Evolutionary conservation across 176 grass and related monocot species (phyloP).

Genomic region (Themeda triandra): DNA sequence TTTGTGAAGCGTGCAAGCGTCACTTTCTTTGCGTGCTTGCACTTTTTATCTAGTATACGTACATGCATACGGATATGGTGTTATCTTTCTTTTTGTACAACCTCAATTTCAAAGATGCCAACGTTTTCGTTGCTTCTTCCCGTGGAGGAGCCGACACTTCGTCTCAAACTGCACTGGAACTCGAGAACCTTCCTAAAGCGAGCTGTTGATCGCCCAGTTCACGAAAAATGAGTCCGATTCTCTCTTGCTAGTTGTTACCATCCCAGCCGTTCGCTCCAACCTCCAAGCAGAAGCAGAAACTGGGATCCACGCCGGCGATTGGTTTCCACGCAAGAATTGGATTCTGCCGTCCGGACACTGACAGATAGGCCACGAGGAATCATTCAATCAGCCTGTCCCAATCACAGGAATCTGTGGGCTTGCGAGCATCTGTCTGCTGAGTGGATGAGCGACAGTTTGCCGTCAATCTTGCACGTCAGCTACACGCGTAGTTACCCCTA

Average conservation of each 20-base stretch:
- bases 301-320: conserved; percentile 5
- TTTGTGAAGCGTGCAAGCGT: background rate
- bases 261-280: background rate
- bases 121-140: background rate
- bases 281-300: too few species aligned
- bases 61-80: too few species aligned
- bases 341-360: conserved; percentile 15
- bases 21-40: background rate
- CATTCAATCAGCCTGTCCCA: conserved; percentile 21
- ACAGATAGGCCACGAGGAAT: conserved; percentile 25
- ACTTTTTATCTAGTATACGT: background rate
- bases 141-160: background rate
- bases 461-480: background rate
- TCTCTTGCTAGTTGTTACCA: background rate
- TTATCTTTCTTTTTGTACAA: background rate
- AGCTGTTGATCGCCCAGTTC: background rate
- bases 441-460: background rate
- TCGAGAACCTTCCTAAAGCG: conserved; percentile 8
- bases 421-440: background rate
- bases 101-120: background rate
- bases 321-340: conserved; percentile 21
- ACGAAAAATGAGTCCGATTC: background rate
- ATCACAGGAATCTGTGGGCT: conserved; percentile 21
- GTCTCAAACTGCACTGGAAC: background rate
- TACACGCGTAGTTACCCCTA: conserved; percentile 9